Base-by-base conservation (phyloP, 2,329 filamentous ascomycete species). In the Fusarium sacchari region DNA sequence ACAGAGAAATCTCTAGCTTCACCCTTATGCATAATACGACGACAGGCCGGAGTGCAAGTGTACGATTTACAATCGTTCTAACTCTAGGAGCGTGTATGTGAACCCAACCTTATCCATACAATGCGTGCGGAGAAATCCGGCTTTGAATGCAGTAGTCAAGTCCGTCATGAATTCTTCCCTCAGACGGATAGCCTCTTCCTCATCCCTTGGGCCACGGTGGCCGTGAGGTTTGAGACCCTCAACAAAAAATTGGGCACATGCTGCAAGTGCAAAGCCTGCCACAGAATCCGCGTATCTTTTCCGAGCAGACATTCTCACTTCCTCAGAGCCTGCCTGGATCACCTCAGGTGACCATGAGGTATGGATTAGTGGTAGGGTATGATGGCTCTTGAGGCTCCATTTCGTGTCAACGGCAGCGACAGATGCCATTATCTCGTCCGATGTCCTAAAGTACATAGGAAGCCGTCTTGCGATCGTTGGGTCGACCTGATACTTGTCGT, bases 131-230 rank as follows among this genome's bases (percentile, higher is more conserved):
- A 60, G 7, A 12, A 56, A 60, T 13, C 43, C 28, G 9, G 20
- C 4, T 17, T 56, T 42, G 5, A 42, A 60, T 5, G 24, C 1
- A 4, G 1, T 4, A 1, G 22, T n/a, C 2, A 43, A 15, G 8
- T 43, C 18, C 2, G 3, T 12, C 37, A 60, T 26, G 2, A 60
- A 60, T n/a, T 8, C 1, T 1, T 37, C 18, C 18, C 20, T 36
- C 2, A 24, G 11, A 24, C 3, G 13, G 3, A 15, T 12, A 2
- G 1, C 20, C 2, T 28, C 9, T 6, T 32, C 15, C 5, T 12
- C 7, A 12, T 1, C 3, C 13, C 20, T 14, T 20, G 6, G 1
- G 4, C n/a, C 18, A 1, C 7, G 8, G 5, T 34, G 4, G 1
- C 1, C 30, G 9, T 42, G 8, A n/a, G 2, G 1, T 13, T 28